Evolutionary conservation across 2,329 filamentous ascomycete genomes (phyloP), one percentile per base, ranked within the genome.

Genomic region (Ceratocystis colombiana): DNA sequence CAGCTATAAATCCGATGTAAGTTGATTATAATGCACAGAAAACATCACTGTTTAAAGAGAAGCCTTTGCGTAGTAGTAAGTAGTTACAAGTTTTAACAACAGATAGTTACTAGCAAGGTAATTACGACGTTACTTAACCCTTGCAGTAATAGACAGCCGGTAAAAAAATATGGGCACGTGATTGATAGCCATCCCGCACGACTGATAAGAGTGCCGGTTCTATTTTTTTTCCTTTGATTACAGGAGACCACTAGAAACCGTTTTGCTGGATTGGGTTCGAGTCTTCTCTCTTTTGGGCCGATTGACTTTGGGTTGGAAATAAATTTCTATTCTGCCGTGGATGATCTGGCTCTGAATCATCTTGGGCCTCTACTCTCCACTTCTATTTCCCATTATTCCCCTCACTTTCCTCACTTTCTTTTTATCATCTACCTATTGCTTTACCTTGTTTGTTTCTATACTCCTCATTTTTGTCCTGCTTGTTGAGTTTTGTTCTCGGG

Each of bases 121-220:
- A 41, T 15, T 41, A 41, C 37, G 37, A 41, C 3, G 12, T 41
- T 10, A 41, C 37, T 41, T 41, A 41, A 41, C 37, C 37, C 37
- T 41, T 41, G 37, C 15, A 15, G 12, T 41, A 41, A 15, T 41
- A 4, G 25, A 30, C 12, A 2, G 50, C 50, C 5, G 10, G 15
- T 15, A 45, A 22, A 53, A 65, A 65, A 61, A 53, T 8, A 45
- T 22, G 45, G 62, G 57, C 66, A 67, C 66, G 66, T 67, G 66
- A 67, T 65, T 62, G 62, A 67, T 67, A 67, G 55, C 20, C 59
- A 62, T 50, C 62, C 65, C 65, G 61, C 65, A 64, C 55, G 62
- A 20, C 62, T 53, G 62, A 67, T 67, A 67, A 67, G 66, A 67
- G 50, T n/a, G 33, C 10, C 37, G 37, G 5, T 41, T 41, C 17